Base-by-base conservation (phyloP, 2,329 filamentous ascomycete species). In the Verruconis gallopava region DNA sequence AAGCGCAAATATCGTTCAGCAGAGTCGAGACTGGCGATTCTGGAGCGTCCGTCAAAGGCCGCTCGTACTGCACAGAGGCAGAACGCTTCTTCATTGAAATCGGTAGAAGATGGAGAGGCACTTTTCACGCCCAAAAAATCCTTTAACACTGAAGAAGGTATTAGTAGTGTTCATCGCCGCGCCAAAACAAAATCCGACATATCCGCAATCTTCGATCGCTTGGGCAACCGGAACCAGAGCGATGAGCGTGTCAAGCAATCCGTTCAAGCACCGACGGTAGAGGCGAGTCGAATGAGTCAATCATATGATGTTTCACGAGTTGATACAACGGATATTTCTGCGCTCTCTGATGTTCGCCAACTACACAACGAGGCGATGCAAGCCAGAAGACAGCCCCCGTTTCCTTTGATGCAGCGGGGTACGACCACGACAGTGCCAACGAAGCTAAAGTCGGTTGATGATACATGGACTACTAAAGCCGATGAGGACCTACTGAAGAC, bases 301-400 rank as follows among this genome's bases (percentile, higher is more conserved):
- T 30, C 25, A 11, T 30, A 30, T 14, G 11, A 30, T 11, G 14
- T 11, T 11, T 11, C 25, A 30, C 25, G 25, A 30, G 25, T 36
- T 17, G 18, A 17, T 9, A 33, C 34, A n/a, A 34, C 30, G n/a
- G 21, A 34, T 25, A 14, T 36, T 4, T 42, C 40, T 25, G 21
- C 33, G 20, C 20, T 30, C 15, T 37, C 40, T 13, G 40, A 42
- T 36, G 40, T 42, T n/a, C 40, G 19, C 6, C 40, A 42, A 25
- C 11, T 42, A 35, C 28, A 33, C 17, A 35, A 36, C 30, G 40
- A 42, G 13, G 28, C 36, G 30, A 21, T 15, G 21, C 17, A 25
- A 21, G 19, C 19, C 28, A 13, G 5, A 17, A 30, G 17, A 20
- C 15, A 18, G 12, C 12, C 2, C 15, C 6, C 17, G 33, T 18